Evolutionary conservation across 495 filamentous ascomycete genomes (phyloP).

Genomic region (Neurospora sp.): DNA sequence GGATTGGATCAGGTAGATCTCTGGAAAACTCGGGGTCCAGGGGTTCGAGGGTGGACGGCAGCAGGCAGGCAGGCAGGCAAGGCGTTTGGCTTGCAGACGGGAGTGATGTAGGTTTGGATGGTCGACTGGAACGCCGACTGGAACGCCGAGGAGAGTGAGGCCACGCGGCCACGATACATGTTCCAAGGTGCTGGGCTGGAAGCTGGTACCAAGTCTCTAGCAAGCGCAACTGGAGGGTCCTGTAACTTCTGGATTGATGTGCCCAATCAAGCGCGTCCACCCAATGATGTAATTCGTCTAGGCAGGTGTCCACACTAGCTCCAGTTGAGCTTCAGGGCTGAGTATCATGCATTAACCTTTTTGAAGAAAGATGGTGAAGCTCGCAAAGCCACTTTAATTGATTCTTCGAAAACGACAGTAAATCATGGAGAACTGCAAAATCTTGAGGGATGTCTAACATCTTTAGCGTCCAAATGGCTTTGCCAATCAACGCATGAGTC

Average conservation of each 20-base stretch:
- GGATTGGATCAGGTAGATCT: neutral
- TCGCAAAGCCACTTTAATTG: neutral
- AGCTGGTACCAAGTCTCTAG: neutral
- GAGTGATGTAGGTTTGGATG: neutral
- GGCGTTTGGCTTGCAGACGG: neutral
- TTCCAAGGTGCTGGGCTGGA: neutral
- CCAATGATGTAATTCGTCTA: neutral
- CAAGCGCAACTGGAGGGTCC: neutral
- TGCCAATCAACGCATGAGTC: neutral
- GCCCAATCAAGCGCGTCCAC: neutral
- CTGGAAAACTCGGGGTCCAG: neutral
- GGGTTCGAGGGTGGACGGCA: neutral
- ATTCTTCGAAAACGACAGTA: neutral
- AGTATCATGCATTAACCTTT: neutral
- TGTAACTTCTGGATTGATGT: neutral
- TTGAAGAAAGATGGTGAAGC: neutral
- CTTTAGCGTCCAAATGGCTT: neutral
- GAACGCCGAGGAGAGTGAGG: neutral
- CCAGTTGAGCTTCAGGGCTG: neutral
- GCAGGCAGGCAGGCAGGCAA: neutral
- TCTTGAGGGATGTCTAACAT: neutral
- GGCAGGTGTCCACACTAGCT: neutral
- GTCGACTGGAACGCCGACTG: neutral
- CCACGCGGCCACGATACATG: neutral
- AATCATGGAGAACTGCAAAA: neutral